These are phyloP conservation scores for Martiniozyma abietophila DNA, from an alignment of 805 yeast species.

Conservation along the genomic window DNA sequence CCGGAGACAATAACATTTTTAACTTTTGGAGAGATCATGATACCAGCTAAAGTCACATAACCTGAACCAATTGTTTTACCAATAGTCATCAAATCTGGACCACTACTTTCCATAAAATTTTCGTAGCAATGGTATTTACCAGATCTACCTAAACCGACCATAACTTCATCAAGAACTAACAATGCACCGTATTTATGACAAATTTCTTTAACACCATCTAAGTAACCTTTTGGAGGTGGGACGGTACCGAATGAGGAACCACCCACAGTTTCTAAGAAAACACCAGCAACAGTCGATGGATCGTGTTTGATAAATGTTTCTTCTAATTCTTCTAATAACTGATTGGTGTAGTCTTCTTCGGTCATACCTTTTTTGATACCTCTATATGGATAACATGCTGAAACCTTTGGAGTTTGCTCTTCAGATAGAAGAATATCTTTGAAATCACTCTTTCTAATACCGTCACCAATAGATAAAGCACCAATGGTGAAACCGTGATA, in stretches of 20 bases:
- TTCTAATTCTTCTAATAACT: constrained; percentile 32
- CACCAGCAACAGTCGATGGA: constrained; percentile 34
- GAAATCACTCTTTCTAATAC: constrained; percentile 27
- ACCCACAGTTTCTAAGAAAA: constrained; percentile 36
- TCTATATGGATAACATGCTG: constrained; percentile 19
- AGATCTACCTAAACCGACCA: constrained; percentile 49
- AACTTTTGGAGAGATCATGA: constrained; percentile 34
- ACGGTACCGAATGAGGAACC: constrained; percentile 38
- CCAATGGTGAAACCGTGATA: constrained; percentile 45
- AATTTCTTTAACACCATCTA: constrained; percentile 37
- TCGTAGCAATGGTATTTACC: constrained; percentile 40
- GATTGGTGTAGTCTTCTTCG: constrained; percentile 28
- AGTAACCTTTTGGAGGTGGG: constrained; percentile 36
- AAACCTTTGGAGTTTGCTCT: constrained; percentile 23
- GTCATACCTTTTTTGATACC: constrained; percentile 16
- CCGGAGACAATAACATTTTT: constrained; percentile 31
- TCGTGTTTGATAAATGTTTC: constrained; percentile 30
- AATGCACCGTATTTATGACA: constrained; percentile 94
- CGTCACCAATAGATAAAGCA: constrained; percentile 34
- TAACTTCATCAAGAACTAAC: constrained; percentile 88
- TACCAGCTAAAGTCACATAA: constrained; percentile 41
- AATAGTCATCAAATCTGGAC: constrained; percentile 41
- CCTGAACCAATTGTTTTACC: constrained; percentile 48
- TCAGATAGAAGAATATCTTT: constrained; percentile 19
- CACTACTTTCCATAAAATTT: constrained; percentile 30